phyloP scores from a whole-genome alignment of 1,139 yeast species.

The Zygoascus sp. region DNA sequence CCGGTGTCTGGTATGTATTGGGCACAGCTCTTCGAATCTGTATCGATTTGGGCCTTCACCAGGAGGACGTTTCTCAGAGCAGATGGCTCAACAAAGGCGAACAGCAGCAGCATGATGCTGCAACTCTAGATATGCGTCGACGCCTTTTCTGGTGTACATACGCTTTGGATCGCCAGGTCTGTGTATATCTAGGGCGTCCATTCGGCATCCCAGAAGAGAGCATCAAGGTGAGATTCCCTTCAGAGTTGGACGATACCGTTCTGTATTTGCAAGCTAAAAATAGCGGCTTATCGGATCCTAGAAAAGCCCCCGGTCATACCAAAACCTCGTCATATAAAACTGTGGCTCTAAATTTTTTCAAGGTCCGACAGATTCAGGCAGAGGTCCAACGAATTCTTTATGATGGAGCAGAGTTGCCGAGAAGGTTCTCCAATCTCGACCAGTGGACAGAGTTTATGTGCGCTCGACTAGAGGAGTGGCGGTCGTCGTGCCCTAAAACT shows the following conservation, averaged over 20 bases:
- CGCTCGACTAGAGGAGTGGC: conserved; percentile 58
- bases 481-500: conserved; percentile 50
- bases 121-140: conserved; percentile 63
- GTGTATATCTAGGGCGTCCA: conserved; percentile 69
- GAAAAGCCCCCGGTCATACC: neutral
- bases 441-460: conserved; percentile 58
- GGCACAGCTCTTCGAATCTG: conserved; percentile 78
- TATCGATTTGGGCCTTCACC: conserved; percentile 79
- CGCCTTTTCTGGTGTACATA: conserved; percentile 88
- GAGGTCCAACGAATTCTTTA: conserved; percentile 69
- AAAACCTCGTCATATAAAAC: conserved; percentile 58
- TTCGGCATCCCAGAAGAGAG: conserved; percentile 69
- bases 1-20: conserved; percentile 89
- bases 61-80: conserved; percentile 37
- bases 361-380: conserved; percentile 68
- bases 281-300: conserved; percentile 11
- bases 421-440: conserved; percentile 49
- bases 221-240: conserved; percentile 62
- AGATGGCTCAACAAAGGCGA: conserved; percentile 9
- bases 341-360: conserved; percentile 61
- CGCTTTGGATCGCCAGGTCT: conserved; percentile 72
- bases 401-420: conserved; percentile 65
- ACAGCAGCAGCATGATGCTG: conserved; percentile 40
- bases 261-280: conserved; percentile 33
- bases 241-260: conserved; percentile 66